Percentiles rank a stretch among this genome's conserved stretches.
Conservation (phyloP, 257 asterid genomes). For the Nicotiana tabacum region DNA sequence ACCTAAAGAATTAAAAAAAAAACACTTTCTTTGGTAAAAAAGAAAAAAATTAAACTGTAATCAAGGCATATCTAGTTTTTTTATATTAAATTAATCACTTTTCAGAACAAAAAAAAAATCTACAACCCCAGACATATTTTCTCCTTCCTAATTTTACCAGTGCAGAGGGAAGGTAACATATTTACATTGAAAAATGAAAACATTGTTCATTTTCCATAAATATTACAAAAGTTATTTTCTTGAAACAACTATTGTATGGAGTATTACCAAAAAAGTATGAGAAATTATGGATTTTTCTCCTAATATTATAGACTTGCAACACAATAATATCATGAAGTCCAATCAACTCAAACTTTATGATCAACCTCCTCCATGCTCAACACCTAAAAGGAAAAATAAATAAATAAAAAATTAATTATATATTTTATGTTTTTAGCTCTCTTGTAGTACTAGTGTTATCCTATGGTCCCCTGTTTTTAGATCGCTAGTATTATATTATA, state of each 20-base stretch:
- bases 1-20: neutral
- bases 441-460: neutral
- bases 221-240: neutral
- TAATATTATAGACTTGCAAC: neutral
- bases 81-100: neutral
- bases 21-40: neutral
- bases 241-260: neutral
- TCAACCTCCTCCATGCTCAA: neutral
- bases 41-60: neutral
- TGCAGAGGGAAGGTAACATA: neutral
- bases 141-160: neutral
- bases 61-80: neutral
- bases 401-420: neutral
- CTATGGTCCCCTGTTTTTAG: too few species aligned
- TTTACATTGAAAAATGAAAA: neutral
- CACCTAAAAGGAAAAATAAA: neutral
- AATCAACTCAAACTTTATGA: conserved; percentile 4
- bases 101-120: neutral
- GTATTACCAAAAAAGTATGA: neutral
- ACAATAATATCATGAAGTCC: conserved; percentile 9
- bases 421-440: neutral
- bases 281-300: neutral
- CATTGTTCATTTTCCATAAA: neutral
- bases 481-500: too few species aligned
- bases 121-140: neutral